Evolutionary conservation across 768 basidiomycete species (phyloP), one percentile per base, ranked within the genome.

Genomic region (Pulveroboletus ravenelii): DNA sequence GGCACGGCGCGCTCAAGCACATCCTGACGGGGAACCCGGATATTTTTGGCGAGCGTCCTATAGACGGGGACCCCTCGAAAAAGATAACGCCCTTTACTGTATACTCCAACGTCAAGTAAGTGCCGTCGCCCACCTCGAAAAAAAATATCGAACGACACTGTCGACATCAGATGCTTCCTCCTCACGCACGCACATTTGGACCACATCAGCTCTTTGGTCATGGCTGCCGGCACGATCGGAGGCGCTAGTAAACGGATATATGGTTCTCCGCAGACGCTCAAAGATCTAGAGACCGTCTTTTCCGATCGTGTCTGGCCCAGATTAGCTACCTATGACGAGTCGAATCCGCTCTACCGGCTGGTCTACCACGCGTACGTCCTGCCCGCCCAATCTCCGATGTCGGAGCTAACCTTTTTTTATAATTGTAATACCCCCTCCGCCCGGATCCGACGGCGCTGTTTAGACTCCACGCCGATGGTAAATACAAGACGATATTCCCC

Each of bases 151-250:
- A 27, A n/a, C 23, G 27, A 23, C 14, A 34, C 25, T 27, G 20
- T 23, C 15, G 2, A 35, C 9, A 42, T 13, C 40, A 93, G 91
- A 54, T 89, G 83, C 56, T 95, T 88, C 62, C 74, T 94, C 52
- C 74, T 96, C 58, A 87, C 89, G 6, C 93, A 95, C 63, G 85
- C 89, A 0, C 94, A 98, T 67, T 70, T 97, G 25, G 94, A 98
- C 70, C 94, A 98, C 66, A 78, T 91, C 58, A 81, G 78, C 53
- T 84, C 90, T 36, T 76, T 96, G 27, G 80, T 95, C 48, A 69
- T 98, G 47, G 81, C 87, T 1, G 91, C 93, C 14, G 94, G 93
- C 34, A 84, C 91, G 1, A 63, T 89, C 6, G 66, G 67, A 30
- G 85, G 84, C 15, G 62, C 72, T 32, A 73, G 80, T 17, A 87